A percentile compares a stretch with the other conserved stretches of the same genome.
These are phyloP conservation scores for Phytophthora fragariaefolia DNA, from an alignment of 352 stramenopile genomes.

Conservation along the genomic window DNA sequence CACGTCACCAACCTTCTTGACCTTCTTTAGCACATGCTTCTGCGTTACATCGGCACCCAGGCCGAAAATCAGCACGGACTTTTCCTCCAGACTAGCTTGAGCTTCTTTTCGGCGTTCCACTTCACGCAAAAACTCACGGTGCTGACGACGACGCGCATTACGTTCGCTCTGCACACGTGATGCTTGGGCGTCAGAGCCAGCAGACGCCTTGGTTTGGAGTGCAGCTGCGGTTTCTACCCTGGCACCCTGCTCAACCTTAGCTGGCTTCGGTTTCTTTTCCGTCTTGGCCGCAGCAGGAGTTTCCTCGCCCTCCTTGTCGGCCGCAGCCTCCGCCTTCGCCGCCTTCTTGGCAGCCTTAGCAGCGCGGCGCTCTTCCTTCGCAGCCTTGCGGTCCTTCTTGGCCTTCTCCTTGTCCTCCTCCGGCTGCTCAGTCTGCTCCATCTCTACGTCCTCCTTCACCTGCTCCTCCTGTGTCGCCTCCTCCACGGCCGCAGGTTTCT, in stretches of 20 bases:
- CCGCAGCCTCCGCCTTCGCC: slow-evolving; percentile 20
- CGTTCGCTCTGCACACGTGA: slow-evolving; percentile 76
- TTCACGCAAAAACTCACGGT: slow-evolving; percentile 79
- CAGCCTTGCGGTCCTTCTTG: slow-evolving; percentile 31
- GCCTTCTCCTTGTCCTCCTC: slow-evolving; percentile 24
- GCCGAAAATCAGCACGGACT: slow-evolving; percentile 80
- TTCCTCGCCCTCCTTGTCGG: background rate
- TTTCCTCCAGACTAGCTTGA: slow-evolving; percentile 56
- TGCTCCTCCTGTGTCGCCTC: slow-evolving; percentile 20
- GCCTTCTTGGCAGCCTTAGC: slow-evolving; percentile 32
- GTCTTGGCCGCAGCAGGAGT: slow-evolving; percentile 17
- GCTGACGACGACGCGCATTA: slow-evolving; percentile 76
- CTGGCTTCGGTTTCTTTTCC: slow-evolving; percentile 24
- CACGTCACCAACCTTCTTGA: slow-evolving; percentile 72
- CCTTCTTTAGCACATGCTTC: slow-evolving; percentile 84
- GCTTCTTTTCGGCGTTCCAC: slow-evolving; percentile 71
- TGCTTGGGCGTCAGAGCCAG: background rate
- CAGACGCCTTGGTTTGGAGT: slow-evolving; percentile 4
- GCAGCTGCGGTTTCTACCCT: slow-evolving; percentile 33
- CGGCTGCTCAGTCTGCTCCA: slow-evolving; percentile 19
- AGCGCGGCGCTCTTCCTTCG: slow-evolving; percentile 34
- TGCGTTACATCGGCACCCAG: slow-evolving; percentile 71
- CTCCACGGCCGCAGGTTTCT: slow-evolving; percentile 14
- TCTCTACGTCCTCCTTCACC: slow-evolving; percentile 25
- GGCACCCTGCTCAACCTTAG: slow-evolving; percentile 26